Evolutionary conservation across 1,139 yeast species (phyloP).

Genomic region (Sporopachydermia cereana): DNA sequence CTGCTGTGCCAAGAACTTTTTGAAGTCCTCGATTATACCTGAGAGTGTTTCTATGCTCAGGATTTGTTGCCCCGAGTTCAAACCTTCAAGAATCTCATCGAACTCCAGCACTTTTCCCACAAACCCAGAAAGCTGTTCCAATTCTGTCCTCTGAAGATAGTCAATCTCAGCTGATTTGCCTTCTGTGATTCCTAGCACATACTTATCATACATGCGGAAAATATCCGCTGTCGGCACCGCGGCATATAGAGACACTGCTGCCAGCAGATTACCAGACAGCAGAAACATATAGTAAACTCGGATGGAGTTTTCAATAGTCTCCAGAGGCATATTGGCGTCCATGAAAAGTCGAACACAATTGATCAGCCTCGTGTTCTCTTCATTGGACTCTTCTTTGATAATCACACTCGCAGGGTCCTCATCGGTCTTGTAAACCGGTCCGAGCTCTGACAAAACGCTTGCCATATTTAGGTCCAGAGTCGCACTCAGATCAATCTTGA

Average conservation of each 20-base stretch:
- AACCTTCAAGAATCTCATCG: not conserved
- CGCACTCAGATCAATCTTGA: not conserved
- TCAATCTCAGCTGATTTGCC: not conserved
- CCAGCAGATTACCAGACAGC: not conserved
- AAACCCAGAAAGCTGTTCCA: not conserved
- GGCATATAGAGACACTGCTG: not conserved
- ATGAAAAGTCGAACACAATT: not conserved
- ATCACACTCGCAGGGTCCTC: not conserved
- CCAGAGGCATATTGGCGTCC: conserved; percentile 3
- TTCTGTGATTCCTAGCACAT: not conserved
- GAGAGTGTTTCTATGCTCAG: not conserved
- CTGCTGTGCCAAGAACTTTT: not conserved
- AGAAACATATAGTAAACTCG: not conserved
- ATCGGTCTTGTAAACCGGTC: not conserved
- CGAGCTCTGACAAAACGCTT: not conserved
- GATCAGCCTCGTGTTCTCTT: not conserved
- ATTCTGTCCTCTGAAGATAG: not conserved
- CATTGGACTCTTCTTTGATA: not conserved
- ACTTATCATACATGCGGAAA: not conserved
- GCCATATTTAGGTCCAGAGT: not conserved
- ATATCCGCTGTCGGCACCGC: conserved; percentile 1
- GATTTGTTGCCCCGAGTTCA: not conserved
- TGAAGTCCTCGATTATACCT: not conserved
- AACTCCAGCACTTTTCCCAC: not conserved
- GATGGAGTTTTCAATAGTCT: not conserved